These are phyloP conservation scores for Oryza brachyantha DNA, from an alignment of 176 grass and related monocot genomes.

Conservation along the genomic window DNA sequence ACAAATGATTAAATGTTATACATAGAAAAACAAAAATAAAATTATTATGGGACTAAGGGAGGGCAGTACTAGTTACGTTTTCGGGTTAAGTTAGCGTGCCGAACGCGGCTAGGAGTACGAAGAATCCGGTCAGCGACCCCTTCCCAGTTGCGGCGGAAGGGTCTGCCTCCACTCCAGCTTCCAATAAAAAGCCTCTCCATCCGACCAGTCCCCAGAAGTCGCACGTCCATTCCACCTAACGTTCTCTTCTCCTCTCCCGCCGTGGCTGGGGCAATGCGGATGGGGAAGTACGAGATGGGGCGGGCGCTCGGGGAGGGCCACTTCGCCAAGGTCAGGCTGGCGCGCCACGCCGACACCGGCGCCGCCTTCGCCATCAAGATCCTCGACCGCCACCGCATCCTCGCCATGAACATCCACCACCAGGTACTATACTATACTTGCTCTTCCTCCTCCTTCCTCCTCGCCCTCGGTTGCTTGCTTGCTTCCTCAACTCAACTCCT, in stretches of 20 bases:
- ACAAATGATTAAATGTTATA: too few relatives aligned
- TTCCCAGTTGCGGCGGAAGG: neutral
- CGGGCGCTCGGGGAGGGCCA: slow-evolving; percentile 75
- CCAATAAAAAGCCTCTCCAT: slow-evolving; percentile 2
- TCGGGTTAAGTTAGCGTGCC: too few relatives aligned
- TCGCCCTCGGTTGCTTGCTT: neutral
- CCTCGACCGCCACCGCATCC: slow-evolving; percentile 79
- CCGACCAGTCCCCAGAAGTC: neutral
- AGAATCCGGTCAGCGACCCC: neutral
- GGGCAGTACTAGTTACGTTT: too few relatives aligned
- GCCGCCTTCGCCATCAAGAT: slow-evolving; percentile 87
- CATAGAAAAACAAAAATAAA: too few relatives aligned
- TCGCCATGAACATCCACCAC: slow-evolving; percentile 70
- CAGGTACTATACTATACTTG: too few relatives aligned
- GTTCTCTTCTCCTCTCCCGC: slow-evolving; percentile 16
- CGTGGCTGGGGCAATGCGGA: slow-evolving; percentile 50
- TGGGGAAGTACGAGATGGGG: slow-evolving; percentile 86
- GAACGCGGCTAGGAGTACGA: too few relatives aligned
- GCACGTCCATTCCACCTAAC: slow-evolving; percentile 2
- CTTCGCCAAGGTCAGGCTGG: slow-evolving; percentile 85
- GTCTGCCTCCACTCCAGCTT: neutral
- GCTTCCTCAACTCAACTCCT: too few relatives aligned
- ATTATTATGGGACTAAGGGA: too few relatives aligned
- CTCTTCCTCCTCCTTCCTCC: neutral
- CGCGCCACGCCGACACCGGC: slow-evolving; percentile 57